phyloP scores from a whole-genome alignment of 345 rosid genomes.

The Hevea brasiliensis region DNA sequence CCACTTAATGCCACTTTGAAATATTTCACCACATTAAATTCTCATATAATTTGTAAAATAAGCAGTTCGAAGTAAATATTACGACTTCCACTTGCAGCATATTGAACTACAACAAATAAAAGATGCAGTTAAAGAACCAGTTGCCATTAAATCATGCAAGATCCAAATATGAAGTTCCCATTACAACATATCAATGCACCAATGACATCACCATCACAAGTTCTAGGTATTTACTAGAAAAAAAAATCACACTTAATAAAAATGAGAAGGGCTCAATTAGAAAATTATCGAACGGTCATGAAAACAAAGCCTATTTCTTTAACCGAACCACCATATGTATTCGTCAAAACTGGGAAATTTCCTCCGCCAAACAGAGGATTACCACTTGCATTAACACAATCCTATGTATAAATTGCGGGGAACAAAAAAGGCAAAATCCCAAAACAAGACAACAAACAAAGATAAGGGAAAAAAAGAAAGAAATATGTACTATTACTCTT shows the following conservation, averaged over 20 bases:
- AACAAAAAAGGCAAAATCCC: not conserved
- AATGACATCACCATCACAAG: not conserved
- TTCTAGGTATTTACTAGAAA: not conserved
- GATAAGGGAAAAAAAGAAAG: not conserved
- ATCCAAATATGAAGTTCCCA: not conserved
- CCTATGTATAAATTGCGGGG: conserved; percentile 10
- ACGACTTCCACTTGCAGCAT: not conserved
- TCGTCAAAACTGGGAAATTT: conserved; percentile 26
- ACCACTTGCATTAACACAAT: conserved; percentile 22
- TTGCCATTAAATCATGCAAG: not conserved
- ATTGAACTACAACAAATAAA: not conserved
- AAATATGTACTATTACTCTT: conserved; percentile 14
- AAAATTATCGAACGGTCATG: not conserved
- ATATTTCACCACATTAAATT: too few species aligned
- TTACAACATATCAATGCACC: not conserved
- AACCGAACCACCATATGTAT: conserved; percentile 17
- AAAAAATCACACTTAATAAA: not conserved
- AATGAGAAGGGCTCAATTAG: conserved; percentile 9
- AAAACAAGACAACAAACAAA: not conserved
- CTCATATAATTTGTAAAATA: too few species aligned
- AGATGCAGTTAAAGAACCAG: not conserved
- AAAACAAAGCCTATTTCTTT: not conserved
- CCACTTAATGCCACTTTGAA: too few species aligned
- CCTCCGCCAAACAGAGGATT: conserved; percentile 20
- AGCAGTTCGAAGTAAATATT: too few species aligned